phyloP scores from a whole-genome alignment of 257 asterid species.

The Lycium barbarum region DNA sequence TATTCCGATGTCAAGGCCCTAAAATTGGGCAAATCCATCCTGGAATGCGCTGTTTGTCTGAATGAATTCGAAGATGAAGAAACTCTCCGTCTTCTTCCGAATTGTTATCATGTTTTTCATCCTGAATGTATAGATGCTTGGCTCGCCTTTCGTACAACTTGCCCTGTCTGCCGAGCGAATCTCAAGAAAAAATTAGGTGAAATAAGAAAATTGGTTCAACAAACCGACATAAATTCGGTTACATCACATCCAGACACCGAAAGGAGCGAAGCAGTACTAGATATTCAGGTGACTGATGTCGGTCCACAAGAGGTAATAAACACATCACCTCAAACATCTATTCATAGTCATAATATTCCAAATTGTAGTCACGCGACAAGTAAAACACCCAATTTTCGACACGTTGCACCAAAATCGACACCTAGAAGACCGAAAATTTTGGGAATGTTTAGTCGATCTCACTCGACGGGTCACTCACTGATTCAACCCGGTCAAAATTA shows the following conservation, averaged over 20 bases:
- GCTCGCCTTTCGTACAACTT: conserved; percentile 57
- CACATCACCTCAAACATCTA: background rate
- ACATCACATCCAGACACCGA: background rate
- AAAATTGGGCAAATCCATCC: conserved; percentile 36
- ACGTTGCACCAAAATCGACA: background rate
- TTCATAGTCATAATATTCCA: background rate
- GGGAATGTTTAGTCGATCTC: conserved; percentile 37
- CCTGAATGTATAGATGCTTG: conserved; percentile 57
- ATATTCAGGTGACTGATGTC: background rate
- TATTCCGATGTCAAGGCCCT: conserved; percentile 47
- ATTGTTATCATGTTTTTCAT: conserved; percentile 53
- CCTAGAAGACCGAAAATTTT: background rate
- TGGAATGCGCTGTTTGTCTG: conserved; percentile 53
- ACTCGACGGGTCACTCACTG: conserved; percentile 47
- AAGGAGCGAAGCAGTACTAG: conserved; percentile 5
- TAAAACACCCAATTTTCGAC: background rate
- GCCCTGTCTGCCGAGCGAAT: conserved; percentile 62
- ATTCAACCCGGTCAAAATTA: conserved; percentile 36
- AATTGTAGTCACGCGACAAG: background rate
- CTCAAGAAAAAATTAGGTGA: conserved; percentile 31
- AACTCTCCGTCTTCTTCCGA: conserved; percentile 44
- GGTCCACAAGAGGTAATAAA: conserved; percentile 17
- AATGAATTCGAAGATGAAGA: conserved; percentile 49
- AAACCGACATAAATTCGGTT: background rate
- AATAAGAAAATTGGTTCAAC: background rate